phyloP scores from a whole-genome alignment of 441 rosid species.

The Macaranga tanarius region DNA sequence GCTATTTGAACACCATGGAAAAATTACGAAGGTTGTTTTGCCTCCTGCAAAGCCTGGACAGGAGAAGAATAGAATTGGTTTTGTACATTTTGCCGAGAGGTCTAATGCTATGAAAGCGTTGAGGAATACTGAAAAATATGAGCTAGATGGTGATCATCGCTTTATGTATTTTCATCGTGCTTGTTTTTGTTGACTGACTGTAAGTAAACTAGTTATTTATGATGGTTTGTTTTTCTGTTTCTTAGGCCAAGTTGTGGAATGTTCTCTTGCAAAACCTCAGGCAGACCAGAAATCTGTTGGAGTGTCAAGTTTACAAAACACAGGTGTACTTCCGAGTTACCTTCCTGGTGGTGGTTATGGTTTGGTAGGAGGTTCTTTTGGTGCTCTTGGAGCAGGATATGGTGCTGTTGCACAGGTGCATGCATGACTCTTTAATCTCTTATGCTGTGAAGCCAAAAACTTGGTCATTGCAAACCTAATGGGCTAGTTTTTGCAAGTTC shows the following conservation, averaged over 20 bases:
- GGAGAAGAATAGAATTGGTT: conserved; percentile 85
- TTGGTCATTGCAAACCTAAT: neutral
- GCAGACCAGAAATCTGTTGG: conserved; percentile 70
- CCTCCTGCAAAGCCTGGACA: conserved; percentile 93
- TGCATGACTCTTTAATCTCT: neutral
- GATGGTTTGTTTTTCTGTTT: conserved; percentile 4
- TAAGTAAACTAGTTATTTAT: neutral
- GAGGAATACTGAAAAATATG: conserved; percentile 88
- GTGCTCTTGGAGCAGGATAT: conserved; percentile 66
- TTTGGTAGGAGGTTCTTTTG: conserved; percentile 60
- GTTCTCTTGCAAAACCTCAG: conserved; percentile 98
- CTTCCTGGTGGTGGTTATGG: conserved; percentile 77
- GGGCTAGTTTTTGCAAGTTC: neutral
- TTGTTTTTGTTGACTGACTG: neutral
- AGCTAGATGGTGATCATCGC: conserved; percentile 65
- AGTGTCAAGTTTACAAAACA: conserved; percentile 53
- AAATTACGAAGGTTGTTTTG: conserved; percentile 70
- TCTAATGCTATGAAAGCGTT: conserved; percentile 36
- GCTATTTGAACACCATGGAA: conserved; percentile 87
- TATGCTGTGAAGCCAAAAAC: neutral
- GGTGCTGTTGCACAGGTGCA: conserved; percentile 65
- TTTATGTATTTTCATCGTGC: conserved; percentile 10
- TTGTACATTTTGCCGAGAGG: conserved; percentile 52
- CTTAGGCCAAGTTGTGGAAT: conserved; percentile 79
- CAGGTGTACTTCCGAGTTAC: conserved; percentile 58